Evolutionary conservation across 768 basidiomycete species (phyloP), one percentile per base, ranked within the genome.

Genomic region (Psilocybe sp.): DNA sequence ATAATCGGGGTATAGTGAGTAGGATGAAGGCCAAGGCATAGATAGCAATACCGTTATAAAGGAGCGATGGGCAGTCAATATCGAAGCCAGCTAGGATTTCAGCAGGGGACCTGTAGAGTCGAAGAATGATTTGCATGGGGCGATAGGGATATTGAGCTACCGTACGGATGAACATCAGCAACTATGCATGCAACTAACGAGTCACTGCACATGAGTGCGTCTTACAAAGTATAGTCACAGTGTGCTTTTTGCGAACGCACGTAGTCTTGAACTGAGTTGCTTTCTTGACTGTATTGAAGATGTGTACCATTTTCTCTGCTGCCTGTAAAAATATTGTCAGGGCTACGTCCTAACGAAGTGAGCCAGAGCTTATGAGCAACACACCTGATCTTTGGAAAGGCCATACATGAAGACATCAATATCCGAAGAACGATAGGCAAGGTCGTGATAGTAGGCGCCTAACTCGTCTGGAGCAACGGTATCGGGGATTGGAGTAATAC

Each of bases 21-120:
- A n/a, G n/a, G n/a, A n/a, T n/a, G n/a, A n/a, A n/a, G n/a, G n/a
- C n/a, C n/a, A n/a, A n/a, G n/a, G n/a, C n/a, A n/a, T n/a, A n/a
- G n/a, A n/a, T n/a, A n/a, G n/a, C n/a, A n/a, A 16, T 39, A 51
- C 53, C 53, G 28, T 54, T 34, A 31, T n/a, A 41, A 14, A 68
- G 67, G 15, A 71, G 71, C 57, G 74, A 76, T 23, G 73, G 68
- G 2, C 69, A 72, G 50, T 79, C 77, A 16, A 79, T 69, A 53
- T 79, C 77, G 55, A 79, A 78, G 8, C 78, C 76, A 7, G 76
- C 71, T 1, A 79, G 65, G 40, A 79, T 68, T 57, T 79, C 78
- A 0, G 76, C 74, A 5, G 76, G 77, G 20, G 73, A 76, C 16
- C 55, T 60, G 53, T 79, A 79, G 9, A 79, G 64, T 10, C 76